Percentiles rank a stretch among this genome's conserved stretches.
Conservation (phyloP, 176 grass and related monocot genomes). For the Zea luxurians region DNA sequence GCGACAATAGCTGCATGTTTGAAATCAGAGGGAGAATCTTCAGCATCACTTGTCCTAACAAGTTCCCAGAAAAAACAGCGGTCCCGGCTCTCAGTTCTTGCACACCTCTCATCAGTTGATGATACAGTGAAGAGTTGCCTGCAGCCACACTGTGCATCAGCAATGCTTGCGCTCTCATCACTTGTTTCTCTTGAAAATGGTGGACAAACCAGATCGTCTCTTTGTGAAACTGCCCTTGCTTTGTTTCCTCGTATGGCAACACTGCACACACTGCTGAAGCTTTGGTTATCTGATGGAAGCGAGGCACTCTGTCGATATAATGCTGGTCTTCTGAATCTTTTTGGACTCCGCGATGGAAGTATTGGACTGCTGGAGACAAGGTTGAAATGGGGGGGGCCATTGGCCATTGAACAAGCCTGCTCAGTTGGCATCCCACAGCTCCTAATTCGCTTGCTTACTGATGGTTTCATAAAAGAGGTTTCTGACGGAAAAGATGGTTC, state of each 20-base stretch:
- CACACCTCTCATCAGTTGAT: constrained; percentile 67
- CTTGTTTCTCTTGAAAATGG: constrained; percentile 75
- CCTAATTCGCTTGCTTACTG: constrained; percentile 67
- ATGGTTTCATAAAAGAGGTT: constrained; percentile 50
- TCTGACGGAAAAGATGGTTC: constrained; percentile 49
- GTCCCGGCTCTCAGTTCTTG: constrained; percentile 69
- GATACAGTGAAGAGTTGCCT: constrained; percentile 77
- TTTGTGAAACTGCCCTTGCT: constrained; percentile 69
- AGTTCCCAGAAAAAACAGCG: constrained; percentile 66
- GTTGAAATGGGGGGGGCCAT: constrained; percentile 80
- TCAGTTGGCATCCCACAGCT: constrained; percentile 82
- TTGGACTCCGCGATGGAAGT: constrained; percentile 78
- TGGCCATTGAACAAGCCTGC: constrained; percentile 88
- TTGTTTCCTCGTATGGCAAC: constrained; percentile 95
- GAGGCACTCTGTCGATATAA: constrained; percentile 71
- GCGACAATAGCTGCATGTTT: constrained; percentile 59
- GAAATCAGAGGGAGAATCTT: constrained; percentile 53
- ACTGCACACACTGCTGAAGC: constrained; percentile 68
- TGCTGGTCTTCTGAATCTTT: constrained; percentile 62
- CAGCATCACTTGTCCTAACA: constrained; percentile 62
- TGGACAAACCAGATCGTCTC: constrained; percentile 48
- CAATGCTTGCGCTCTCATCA: constrained; percentile 65
- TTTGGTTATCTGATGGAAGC: constrained; percentile 82
- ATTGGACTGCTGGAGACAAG: constrained; percentile 74
- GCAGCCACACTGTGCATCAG: constrained; percentile 76